phyloP scores from a whole-genome alignment of 345 rosid genomes.

The Salix exigua region DNA sequence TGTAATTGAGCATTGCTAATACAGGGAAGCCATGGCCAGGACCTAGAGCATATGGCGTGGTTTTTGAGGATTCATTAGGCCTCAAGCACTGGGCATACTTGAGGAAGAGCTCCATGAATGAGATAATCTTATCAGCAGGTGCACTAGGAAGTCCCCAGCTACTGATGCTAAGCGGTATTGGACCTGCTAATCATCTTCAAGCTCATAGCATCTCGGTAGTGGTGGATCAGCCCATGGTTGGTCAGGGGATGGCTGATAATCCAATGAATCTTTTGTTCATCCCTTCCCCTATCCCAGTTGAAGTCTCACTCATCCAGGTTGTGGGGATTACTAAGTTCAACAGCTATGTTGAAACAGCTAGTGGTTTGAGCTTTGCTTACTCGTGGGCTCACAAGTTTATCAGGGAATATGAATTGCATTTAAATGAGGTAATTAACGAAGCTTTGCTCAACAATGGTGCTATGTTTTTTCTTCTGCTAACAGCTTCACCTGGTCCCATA shows the following conservation, averaged over 20 bases:
- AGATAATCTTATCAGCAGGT: slow-evolving; percentile 68
- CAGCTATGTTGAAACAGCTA: slow-evolving; percentile 55
- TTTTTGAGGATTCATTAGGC: slow-evolving; percentile 51
- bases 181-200: slow-evolving; percentile 51
- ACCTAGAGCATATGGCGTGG: slow-evolving; percentile 65
- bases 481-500: neutral
- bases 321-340: slow-evolving; percentile 57
- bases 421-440: slow-evolving; percentile 40
- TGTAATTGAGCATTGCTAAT: neutral
- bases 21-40: slow-evolving; percentile 31
- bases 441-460: neutral
- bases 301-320: slow-evolving; percentile 54
- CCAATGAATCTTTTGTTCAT: slow-evolving; percentile 63
- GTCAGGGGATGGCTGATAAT: slow-evolving; percentile 79
- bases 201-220: slow-evolving; percentile 44
- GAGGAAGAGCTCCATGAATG: slow-evolving; percentile 33
- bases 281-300: slow-evolving; percentile 63
- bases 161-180: slow-evolving; percentile 76
- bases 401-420: slow-evolving; percentile 23
- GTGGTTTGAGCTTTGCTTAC: slow-evolving; percentile 49
- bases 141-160: slow-evolving; percentile 86
- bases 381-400: slow-evolving; percentile 38
- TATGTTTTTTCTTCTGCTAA: neutral
- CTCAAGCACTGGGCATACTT: slow-evolving; percentile 41
- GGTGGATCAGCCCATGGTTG: slow-evolving; percentile 62